phyloP scores from a whole-genome alignment of 2,329 filamentous ascomycete species.

The Colletotrichum lupini region DNA sequence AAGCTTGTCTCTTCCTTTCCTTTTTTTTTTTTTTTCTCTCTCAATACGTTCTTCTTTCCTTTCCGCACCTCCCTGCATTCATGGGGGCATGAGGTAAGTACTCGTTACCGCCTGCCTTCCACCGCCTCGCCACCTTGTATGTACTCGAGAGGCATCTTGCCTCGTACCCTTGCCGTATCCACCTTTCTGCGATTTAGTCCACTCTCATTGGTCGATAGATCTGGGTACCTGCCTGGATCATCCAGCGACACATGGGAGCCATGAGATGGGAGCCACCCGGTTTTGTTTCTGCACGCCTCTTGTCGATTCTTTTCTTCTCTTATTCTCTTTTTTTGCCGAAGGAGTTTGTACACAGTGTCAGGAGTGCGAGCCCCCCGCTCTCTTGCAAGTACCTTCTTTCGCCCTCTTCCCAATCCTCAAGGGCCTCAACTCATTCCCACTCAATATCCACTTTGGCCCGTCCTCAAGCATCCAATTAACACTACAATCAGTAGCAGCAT shows the following conservation, averaged over 20 bases:
- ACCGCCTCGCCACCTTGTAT: slow-evolving; percentile 19
- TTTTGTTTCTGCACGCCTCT: slow-evolving; percentile 8
- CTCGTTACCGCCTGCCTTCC: slow-evolving; percentile 1
- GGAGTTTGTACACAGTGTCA: neutral
- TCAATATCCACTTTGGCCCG: slow-evolving; percentile 5
- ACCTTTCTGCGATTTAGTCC: neutral
- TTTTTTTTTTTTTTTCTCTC: neutral
- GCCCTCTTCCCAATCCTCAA: neutral
- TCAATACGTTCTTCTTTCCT: neutral
- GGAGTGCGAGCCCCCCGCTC: neutral
- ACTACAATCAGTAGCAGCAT: neutral
- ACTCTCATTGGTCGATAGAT: neutral
- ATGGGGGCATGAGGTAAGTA: neutral
- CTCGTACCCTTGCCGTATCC: slow-evolving; percentile 6
- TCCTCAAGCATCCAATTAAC: slow-evolving; percentile 8
- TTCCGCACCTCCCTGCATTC: neutral
- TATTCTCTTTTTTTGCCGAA: neutral
- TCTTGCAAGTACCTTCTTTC: neutral
- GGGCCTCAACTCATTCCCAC: neutral
- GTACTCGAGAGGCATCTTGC: slow-evolving; percentile 9
- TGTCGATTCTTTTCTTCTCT: neutral
- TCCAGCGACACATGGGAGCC: slow-evolving; percentile 27
- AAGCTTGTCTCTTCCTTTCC: neutral
- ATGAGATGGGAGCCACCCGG: slow-evolving; percentile 24
- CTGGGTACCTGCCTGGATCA: slow-evolving; percentile 27